Conservation (phyloP, 148 eudicot genomes). For the Rhododendron molle region DNA sequence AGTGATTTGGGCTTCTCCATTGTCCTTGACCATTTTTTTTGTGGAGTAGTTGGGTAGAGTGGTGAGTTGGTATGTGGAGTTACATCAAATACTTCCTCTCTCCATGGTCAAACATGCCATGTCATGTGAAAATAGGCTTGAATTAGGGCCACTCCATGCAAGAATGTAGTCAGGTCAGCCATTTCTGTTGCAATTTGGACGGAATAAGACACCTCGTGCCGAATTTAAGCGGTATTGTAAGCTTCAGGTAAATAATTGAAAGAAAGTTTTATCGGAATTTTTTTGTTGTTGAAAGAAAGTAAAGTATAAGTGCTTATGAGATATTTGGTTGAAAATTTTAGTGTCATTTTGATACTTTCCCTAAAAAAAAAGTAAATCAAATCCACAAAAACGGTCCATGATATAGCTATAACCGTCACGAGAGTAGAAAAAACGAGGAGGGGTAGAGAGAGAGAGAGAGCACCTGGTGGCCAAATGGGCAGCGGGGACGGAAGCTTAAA, state of each 20-base stretch:
- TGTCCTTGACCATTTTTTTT: too few relatives aligned
- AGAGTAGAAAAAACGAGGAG: background rate
- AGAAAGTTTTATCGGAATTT: background rate
- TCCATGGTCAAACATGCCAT: background rate
- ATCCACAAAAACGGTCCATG: background rate
- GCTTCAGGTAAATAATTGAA: background rate
- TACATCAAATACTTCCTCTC: background rate
- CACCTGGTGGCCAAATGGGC: conserved; percentile 29
- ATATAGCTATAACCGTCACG: background rate
- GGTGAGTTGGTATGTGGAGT: background rate
- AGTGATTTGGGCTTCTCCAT: background rate
- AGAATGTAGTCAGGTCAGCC: background rate
- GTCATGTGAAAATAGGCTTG: too few relatives aligned
- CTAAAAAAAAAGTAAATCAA: too few relatives aligned
- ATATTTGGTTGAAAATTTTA: too few relatives aligned
- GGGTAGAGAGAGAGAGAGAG: background rate
- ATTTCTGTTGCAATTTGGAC: too few relatives aligned
- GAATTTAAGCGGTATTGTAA: background rate
- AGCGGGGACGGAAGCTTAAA: conserved; percentile 40
- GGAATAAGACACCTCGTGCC: background rate
- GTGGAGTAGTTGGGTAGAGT: background rate
- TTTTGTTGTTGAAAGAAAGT: background rate
- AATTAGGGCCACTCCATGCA: too few relatives aligned
- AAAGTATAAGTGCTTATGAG: background rate
- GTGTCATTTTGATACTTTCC: too few relatives aligned